phyloP scores from a whole-genome alignment of 345 rosid species.

The Leavenworthia alabamica region DNA sequence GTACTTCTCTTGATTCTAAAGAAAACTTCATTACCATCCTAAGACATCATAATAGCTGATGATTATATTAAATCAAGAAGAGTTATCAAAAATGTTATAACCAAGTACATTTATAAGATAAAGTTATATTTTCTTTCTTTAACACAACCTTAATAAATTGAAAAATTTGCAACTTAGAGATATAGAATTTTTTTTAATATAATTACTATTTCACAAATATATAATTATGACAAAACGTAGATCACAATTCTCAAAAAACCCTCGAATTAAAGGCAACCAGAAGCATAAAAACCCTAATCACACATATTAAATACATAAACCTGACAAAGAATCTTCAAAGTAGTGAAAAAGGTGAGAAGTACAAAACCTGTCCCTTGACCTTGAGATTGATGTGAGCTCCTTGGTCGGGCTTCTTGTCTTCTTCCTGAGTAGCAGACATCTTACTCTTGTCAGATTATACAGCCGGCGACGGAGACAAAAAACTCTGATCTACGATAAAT shows the following conservation, averaged over 20 bases:
- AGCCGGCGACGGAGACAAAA: background rate
- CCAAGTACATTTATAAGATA: background rate
- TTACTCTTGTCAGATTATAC: background rate
- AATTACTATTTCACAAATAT: background rate
- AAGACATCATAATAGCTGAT: background rate
- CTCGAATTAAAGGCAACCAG: background rate
- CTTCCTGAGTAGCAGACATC: slow-evolving; percentile 53
- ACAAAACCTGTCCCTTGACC: slow-evolving; percentile 78
- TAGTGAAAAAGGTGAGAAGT: background rate
- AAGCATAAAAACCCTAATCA: background rate
- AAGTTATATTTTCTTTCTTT: background rate
- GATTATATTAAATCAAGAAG: background rate
- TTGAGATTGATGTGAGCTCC: slow-evolving; percentile 80
- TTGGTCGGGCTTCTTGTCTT: slow-evolving; percentile 81
- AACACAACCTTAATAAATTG: background rate
- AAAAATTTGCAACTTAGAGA: background rate
- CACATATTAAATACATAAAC: background rate
- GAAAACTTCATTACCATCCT: slow-evolving; percentile 91
- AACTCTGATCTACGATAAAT: slow-evolving; percentile 6
- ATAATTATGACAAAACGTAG: background rate
- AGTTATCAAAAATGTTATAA: background rate
- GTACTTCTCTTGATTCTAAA: slow-evolving; percentile 84
- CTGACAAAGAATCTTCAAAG: background rate
- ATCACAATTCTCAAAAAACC: background rate
- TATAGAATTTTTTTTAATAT: background rate